phyloP scores from a whole-genome alignment of 2,329 filamentous ascomycete genomes.

The Fusarium sp. region DNA sequence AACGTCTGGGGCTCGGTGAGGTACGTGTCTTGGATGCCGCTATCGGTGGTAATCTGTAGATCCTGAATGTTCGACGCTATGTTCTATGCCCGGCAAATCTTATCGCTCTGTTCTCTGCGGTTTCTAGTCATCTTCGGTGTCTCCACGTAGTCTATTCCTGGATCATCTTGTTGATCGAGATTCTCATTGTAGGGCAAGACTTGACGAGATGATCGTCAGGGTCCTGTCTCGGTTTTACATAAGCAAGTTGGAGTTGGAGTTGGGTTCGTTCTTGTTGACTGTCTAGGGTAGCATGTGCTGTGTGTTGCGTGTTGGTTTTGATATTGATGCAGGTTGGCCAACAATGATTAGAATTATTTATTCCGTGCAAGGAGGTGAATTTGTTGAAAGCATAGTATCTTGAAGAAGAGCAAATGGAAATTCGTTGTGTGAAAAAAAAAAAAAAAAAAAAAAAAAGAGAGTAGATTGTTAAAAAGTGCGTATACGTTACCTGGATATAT shows the following conservation, averaged over 20 bases:
- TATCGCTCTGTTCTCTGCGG: not conserved
- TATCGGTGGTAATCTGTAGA: not conserved
- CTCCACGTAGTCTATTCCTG: not conserved
- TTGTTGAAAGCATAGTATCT: not conserved
- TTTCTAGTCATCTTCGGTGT: slow-evolving; percentile 17
- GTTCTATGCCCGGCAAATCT: not conserved
- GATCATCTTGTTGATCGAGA: not conserved
- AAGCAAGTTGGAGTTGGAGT: not conserved
- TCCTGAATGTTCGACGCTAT: slow-evolving; percentile 1
- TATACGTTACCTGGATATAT: not conserved
- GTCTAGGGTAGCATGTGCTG: not conserved
- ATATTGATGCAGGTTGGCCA: not conserved
- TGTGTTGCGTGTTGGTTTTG: too few species aligned
- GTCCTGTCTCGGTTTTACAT: slow-evolving; percentile 1
- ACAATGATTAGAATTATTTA: too few species aligned
- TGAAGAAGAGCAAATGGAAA: too few species aligned
- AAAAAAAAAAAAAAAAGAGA: too few species aligned
- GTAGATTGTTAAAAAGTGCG: too few species aligned
- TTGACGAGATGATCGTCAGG: not conserved
- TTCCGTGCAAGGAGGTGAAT: not conserved
- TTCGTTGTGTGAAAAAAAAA: too few species aligned
- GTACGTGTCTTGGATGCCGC: not conserved
- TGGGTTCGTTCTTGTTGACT: not conserved
- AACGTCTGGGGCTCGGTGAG: not conserved
- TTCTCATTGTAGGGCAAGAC: slow-evolving; percentile 6